Conservation (phyloP, 345 rosid genomes). For the Toxicodendron radicans region DNA sequence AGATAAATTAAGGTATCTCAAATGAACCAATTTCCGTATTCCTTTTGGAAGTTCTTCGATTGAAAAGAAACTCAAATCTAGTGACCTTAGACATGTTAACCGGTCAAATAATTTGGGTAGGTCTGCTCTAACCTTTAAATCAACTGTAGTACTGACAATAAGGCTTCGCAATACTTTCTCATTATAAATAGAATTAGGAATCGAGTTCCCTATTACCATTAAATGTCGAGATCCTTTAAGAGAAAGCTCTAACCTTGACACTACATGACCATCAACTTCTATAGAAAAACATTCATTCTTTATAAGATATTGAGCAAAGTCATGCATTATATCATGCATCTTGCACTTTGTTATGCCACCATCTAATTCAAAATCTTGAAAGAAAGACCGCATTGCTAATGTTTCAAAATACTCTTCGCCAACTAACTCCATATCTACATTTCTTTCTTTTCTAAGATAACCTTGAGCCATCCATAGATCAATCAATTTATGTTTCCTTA, state of each 20-base stretch:
- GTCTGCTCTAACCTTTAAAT: too few relatives aligned
- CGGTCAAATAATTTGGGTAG: not conserved
- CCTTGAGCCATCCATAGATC: not conserved
- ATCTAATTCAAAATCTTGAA: not conserved
- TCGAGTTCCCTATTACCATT: not conserved
- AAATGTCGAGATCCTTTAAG: not conserved
- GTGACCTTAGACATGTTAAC: not conserved
- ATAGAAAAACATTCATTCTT: not conserved
- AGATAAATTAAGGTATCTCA: not conserved
- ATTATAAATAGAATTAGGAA: not conserved
- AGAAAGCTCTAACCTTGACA: too few relatives aligned
- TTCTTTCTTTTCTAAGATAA: not conserved
- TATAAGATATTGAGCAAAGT: not conserved
- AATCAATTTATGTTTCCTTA: not conserved
- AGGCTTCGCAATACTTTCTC: not conserved
- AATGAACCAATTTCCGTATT: not conserved
- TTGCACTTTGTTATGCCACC: not conserved
- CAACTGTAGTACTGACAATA: not conserved
- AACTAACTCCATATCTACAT: not conserved
- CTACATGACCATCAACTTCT: not conserved
- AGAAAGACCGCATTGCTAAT: not conserved
- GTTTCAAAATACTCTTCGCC: not conserved
- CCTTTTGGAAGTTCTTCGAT: not conserved
- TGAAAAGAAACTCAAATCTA: not conserved
- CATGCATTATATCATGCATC: constrained; percentile 3